Conservation (phyloP, 2,329 filamentous ascomycete genomes). For the Fusarium algeriense region DNA sequence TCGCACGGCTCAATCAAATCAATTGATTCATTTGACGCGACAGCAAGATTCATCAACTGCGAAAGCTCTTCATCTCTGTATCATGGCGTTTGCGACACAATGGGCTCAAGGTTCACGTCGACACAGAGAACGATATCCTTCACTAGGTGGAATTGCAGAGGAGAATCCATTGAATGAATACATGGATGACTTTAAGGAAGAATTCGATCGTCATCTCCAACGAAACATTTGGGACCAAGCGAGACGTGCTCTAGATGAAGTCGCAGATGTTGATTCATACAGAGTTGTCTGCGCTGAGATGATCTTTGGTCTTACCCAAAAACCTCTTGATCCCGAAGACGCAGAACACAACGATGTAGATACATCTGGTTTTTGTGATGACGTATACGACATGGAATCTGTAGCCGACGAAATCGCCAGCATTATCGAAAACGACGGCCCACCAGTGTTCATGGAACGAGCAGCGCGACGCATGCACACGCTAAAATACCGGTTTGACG, state of each 20-base stretch:
- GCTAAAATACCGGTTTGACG: conserved; percentile 41
- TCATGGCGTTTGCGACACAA: conserved; percentile 65
- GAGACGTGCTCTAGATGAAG: conserved; percentile 50
- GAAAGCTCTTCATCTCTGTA: conserved; percentile 59
- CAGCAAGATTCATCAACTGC: conserved; percentile 2
- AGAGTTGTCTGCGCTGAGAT: conserved; percentile 54
- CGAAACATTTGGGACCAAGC: conserved; percentile 54
- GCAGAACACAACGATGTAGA: background rate
- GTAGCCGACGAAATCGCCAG: conserved; percentile 19
- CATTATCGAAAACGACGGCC: conserved; percentile 40
- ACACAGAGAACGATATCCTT: conserved; percentile 13
- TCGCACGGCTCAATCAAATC: conserved; percentile 53
- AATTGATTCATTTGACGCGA: conserved; percentile 54
- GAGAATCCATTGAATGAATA: background rate
- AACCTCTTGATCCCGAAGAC: conserved; percentile 30
- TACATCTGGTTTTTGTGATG: background rate
- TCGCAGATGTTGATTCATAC: conserved; percentile 53
- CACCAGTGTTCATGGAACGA: conserved; percentile 40
- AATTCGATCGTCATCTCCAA: conserved; percentile 54
- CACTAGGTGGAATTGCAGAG: background rate
- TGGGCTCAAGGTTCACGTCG: conserved; percentile 55
- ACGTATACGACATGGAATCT: background rate
- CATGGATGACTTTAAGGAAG: conserved; percentile 41
- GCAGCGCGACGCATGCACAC: conserved; percentile 44
- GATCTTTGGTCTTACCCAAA: conserved; percentile 55